Percentiles rank a stretch among this genome's conserved stretches.
phyloP scores from a whole-genome alignment of 768 basidiomycete genomes.

The Phanerochaete sordida region DNA sequence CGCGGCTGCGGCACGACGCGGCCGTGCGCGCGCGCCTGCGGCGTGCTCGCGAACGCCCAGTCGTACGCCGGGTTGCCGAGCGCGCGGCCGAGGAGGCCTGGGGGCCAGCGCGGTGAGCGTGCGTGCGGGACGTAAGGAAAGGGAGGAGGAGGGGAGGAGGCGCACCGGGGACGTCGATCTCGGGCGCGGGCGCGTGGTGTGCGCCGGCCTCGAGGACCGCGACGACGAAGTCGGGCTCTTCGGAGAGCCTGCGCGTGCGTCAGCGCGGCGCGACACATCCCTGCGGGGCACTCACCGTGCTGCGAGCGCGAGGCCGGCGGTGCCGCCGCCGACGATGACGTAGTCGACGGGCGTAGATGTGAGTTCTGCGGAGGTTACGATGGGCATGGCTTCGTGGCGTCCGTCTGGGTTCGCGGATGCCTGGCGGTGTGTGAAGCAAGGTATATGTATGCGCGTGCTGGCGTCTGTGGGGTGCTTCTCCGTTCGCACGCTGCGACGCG shows the following conservation, averaged over 20 bases:
- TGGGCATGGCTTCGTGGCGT: background rate
- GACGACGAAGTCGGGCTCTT: background rate
- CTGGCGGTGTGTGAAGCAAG: too few species aligned
- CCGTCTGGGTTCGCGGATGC: background rate
- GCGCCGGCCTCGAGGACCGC: constrained; percentile 3
- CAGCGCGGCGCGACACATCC: background rate
- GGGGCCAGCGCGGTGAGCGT: background rate
- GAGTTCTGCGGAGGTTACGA: background rate
- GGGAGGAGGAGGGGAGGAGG: too few species aligned
- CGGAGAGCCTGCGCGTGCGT: background rate
- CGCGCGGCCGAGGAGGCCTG: background rate
- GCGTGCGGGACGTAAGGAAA: too few species aligned
- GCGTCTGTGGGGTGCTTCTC: too few species aligned
- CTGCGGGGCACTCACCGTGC: background rate
- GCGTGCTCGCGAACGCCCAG: background rate
- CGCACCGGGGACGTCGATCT: constrained; percentile 1
- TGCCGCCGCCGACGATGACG: constrained; percentile 6
- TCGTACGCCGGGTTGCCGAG: constrained; percentile 1
- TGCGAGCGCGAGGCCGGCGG: constrained; percentile 1
- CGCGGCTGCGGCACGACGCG: background rate
- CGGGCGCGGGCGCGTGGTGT: background rate
- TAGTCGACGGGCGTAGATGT: background rate
- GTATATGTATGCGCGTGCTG: too few species aligned
- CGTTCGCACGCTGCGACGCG: too few species aligned
- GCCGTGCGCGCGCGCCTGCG: background rate